phyloP scores from a whole-genome alignment of 768 basidiomycete genomes.

The Psilocybe cyanescens region DNA sequence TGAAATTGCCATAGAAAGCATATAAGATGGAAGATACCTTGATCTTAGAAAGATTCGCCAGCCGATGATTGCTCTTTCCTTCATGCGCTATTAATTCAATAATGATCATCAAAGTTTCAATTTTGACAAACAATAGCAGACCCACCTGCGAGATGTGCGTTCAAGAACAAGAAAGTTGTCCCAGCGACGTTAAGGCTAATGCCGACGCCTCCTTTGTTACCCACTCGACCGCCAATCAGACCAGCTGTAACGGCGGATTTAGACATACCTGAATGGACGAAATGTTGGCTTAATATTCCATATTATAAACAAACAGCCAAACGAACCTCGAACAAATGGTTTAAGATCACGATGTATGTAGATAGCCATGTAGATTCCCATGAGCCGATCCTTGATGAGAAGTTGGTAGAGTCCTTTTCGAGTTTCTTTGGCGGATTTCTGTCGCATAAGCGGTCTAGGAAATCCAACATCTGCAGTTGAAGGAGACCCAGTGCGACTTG shows the following conservation, averaged over 20 bases:
- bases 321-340: conserved; percentile 60
- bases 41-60: conserved; percentile 89
- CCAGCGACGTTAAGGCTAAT: conserved; percentile 83
- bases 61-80: conserved; percentile 73
- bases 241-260: conserved; percentile 88
- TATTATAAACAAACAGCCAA: background rate
- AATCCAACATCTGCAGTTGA: conserved; percentile 47
- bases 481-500: conserved; percentile 31
- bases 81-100: conserved; percentile 62
- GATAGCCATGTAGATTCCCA: conserved; percentile 84
- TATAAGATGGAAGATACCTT: conserved; percentile 51
- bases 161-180: conserved; percentile 86
- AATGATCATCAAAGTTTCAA: background rate
- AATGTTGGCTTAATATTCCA: conserved; percentile 13
- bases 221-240: conserved; percentile 86
- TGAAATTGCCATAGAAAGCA: background rate
- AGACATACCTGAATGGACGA: conserved; percentile 56
- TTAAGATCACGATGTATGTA: conserved; percentile 77
- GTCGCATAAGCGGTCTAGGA: conserved; percentile 44
- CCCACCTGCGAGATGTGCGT: conserved; percentile 87
- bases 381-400: conserved; percentile 86
- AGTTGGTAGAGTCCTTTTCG: conserved; percentile 81
- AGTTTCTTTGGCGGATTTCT: conserved; percentile 43
- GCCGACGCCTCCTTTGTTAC: conserved; percentile 95
- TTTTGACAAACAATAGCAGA: background rate